Evolutionary conservation across 2,329 filamentous ascomycete species (phyloP), one percentile per base, ranked within the genome.

Genomic region (Pyrenophora teres): DNA sequence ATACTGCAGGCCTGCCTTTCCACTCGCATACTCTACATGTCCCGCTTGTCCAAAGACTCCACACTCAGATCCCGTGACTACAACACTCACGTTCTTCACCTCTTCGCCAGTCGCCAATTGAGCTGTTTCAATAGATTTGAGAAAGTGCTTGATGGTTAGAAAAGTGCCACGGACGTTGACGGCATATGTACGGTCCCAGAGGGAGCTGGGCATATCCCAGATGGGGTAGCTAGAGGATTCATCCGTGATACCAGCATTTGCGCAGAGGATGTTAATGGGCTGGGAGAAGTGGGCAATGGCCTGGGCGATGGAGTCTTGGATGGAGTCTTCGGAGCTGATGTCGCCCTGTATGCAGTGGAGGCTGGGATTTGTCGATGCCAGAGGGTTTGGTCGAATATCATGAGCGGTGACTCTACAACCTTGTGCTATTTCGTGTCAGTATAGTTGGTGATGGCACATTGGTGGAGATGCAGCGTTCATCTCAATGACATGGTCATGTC

Each of bases 121-220:
- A 2, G 64, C 52, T 3, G 62, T 54, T 12, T 76, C 72, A 0
- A 79, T 76, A 1, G 70, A 67, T 27, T 70, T 75, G 5, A 84
- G 68, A 63, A 83, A 83, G 52, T 83, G 78, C 59, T 83, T 84
- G 64, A 83, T 78, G 0, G 80, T 81, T 3, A 84, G 69, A 54
- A 81, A 83, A 1, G 79, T 81, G 4, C 80, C 81, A 13, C 78
- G 76, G 13, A 79, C 74, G 54, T 83, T 83, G 18, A 75, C 74
- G 18, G 71, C 69, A 57, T 82, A 81, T 1, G 76, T 77, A 46
- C 77, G 75, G 43, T 83, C 79, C 81, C 80, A 83, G 0, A 77
- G 67, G n/a, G 77, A 74, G 3, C 78, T 58, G 0, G 78, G 76
- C 45, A 82, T 72, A 21, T 82, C 76, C 81, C 81, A 84, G 50